Conservation (phyloP, 1,284 basidiomycete genomes). For the Cutaneotrichosporon sp. region DNA sequence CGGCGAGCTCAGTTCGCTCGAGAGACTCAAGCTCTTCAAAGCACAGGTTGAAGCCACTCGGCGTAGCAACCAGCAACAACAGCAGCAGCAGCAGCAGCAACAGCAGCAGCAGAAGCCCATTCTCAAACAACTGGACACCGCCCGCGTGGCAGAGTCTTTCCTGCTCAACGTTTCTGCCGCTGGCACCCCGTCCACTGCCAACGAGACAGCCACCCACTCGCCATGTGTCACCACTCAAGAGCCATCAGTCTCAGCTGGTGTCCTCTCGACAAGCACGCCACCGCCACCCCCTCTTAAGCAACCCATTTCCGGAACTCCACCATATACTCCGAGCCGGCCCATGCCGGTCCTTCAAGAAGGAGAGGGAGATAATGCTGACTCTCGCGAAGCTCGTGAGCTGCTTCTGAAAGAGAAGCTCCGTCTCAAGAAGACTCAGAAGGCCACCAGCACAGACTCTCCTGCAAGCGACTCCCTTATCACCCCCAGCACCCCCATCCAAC, state of each 20-base stretch:
- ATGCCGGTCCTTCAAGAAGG: not conserved
- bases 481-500: not conserved
- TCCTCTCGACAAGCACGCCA: too few relatives aligned
- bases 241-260: too few relatives aligned
- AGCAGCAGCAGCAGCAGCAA: not conserved
- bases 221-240: not conserved
- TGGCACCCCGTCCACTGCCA: not conserved
- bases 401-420: constrained; percentile 9
- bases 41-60: constrained; percentile 17
- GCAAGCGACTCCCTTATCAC: not conserved
- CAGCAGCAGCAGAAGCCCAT: too few relatives aligned
- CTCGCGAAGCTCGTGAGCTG: not conserved
- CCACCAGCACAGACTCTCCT: not conserved
- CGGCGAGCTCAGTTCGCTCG: constrained; percentile 14
- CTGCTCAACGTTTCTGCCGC: not conserved
- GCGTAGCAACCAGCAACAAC: not conserved
- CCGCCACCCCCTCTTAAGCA: too few relatives aligned
- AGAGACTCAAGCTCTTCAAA: constrained; percentile 19
- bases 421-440: constrained; percentile 1
- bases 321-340: not conserved
- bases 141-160: constrained; percentile 12
- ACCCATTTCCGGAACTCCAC: too few relatives aligned
- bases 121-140: not conserved
- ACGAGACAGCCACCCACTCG: not conserved
- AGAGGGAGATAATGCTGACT: constrained; percentile 7